phyloP scores from a whole-genome alignment of 2,329 filamentous ascomycete species.

The Geosmithia flava region DNA sequence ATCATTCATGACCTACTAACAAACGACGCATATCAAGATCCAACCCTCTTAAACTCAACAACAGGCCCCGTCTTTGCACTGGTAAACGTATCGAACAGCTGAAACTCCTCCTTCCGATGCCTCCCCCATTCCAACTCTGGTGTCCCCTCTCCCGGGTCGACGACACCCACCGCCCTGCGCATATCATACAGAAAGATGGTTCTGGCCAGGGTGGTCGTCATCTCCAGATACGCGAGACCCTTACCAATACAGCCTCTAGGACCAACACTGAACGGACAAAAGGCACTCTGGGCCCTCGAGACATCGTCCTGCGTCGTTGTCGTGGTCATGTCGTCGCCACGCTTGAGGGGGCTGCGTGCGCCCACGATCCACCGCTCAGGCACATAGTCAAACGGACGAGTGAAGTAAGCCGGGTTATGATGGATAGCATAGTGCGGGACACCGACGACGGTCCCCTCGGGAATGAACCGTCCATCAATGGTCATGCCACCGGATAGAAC shows the following conservation, averaged over 20 bases:
- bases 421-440: constrained; percentile 58
- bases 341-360: constrained; percentile 20
- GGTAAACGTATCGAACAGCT: constrained; percentile 61
- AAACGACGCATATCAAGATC: constrained; percentile 4
- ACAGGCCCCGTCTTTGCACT: constrained; percentile 60
- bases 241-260: constrained; percentile 63
- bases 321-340: constrained; percentile 9
- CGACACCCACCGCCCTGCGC: constrained; percentile 32
- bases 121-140: constrained; percentile 38
- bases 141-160: constrained; percentile 39
- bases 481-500: constrained; percentile 41
- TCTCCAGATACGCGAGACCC: constrained; percentile 54
- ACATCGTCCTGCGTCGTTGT: constrained; percentile 36
- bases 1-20: neutral
- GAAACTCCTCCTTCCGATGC: constrained; percentile 48
- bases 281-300: constrained; percentile 49
- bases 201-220: constrained; percentile 49
- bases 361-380: constrained; percentile 55
- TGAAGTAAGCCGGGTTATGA: constrained; percentile 51
- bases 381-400: constrained; percentile 41
- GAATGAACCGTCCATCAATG: constrained; percentile 40
- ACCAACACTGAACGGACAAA: constrained; percentile 62
- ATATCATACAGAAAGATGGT: constrained; percentile 51
- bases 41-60: constrained; percentile 41
- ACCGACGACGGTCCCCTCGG: constrained; percentile 48